phyloP scores from a whole-genome alignment of 176 grass and related monocot species.

The Avena insularis region DNA sequence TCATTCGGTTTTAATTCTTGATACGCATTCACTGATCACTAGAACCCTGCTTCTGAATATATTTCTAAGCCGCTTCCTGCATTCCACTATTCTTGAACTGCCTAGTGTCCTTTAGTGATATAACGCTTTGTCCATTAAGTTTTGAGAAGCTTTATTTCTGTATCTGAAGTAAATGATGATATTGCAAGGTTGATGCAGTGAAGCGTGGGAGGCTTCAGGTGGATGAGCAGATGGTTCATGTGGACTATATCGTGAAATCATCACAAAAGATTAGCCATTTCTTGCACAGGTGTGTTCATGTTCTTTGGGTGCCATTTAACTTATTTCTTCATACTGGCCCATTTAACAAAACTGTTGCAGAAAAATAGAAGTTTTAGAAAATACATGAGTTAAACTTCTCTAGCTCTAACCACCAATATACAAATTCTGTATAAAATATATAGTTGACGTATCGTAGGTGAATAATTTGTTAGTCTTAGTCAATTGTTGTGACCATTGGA shows the following conservation, averaged over 20 bases:
- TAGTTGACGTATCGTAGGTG: background rate
- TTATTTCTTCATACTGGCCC: background rate
- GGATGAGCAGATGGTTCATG: conserved; percentile 74
- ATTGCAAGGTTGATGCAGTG: conserved; percentile 69
- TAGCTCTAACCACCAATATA: background rate
- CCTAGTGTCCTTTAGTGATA: background rate
- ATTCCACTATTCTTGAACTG: conserved; percentile 16
- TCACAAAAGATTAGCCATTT: conserved; percentile 98
- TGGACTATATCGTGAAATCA: conserved; percentile 58
- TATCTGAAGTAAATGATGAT: conserved; percentile 41
- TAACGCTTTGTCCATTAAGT: background rate
- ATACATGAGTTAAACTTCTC: background rate
- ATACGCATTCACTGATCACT: background rate
- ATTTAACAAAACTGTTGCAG: background rate
- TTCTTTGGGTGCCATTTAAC: background rate
- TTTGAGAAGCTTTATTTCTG: background rate
- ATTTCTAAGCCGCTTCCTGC: background rate
- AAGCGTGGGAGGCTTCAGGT: conserved; percentile 89
- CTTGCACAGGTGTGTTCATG: conserved; percentile 70
- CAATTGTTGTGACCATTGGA: background rate
- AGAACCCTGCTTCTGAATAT: conserved; percentile 4
- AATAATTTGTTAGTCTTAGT: background rate
- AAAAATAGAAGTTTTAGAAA: background rate
- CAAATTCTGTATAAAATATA: background rate
- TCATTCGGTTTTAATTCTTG: background rate